phyloP scores from a whole-genome alignment of 495 filamentous ascomycete genomes.

The Recurvomyces mirabilis region DNA sequence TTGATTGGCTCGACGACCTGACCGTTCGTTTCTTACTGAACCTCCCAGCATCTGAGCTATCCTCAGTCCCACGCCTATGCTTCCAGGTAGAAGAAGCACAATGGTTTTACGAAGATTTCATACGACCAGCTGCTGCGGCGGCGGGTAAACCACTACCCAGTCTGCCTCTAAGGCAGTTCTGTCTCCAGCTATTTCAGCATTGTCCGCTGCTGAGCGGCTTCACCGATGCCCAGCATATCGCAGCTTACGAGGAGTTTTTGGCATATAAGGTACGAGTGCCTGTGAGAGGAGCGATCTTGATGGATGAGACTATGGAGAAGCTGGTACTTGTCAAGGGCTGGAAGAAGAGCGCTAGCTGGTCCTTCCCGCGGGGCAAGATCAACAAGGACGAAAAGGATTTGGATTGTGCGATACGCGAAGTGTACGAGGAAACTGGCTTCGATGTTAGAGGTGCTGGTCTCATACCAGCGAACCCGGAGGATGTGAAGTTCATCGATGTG shows the following conservation, averaged over 20 bases:
- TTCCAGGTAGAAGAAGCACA: slow-evolving; percentile 98
- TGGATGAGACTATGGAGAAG: slow-evolving; percentile 84
- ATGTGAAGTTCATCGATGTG: slow-evolving; percentile 70
- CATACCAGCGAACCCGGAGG: slow-evolving; percentile 50
- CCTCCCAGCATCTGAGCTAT: slow-evolving; percentile 78
- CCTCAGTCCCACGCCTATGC: slow-evolving; percentile 82
- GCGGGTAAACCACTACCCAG: slow-evolving; percentile 65
- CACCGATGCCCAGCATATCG: slow-evolving; percentile 61
- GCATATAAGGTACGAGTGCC: slow-evolving; percentile 89
- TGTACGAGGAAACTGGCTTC: slow-evolving; percentile 91
- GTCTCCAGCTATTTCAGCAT: slow-evolving; percentile 78
- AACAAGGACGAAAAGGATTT: slow-evolving; percentile 90
- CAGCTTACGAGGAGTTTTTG: slow-evolving; percentile 80
- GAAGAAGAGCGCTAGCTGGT: slow-evolving; percentile 95
- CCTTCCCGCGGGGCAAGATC: slow-evolving; percentile 92
- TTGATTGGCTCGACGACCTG: slow-evolving; percentile 72
- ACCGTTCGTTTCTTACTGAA: slow-evolving; percentile 95
- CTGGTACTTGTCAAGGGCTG: slow-evolving; percentile 89
- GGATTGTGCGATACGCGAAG: slow-evolving; percentile 84
- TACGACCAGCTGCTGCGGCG: slow-evolving; percentile 53
- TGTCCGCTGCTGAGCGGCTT: slow-evolving; percentile 78
- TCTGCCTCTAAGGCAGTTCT: slow-evolving; percentile 71
- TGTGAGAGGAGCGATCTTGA: slow-evolving; percentile 82
- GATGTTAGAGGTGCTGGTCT: slow-evolving; percentile 64
- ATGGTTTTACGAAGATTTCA: slow-evolving; percentile 99